Evolutionary conservation across 495 filamentous ascomycete species (phyloP), one percentile per base, ranked within the genome.

Genomic region (Podospora didyma): DNA sequence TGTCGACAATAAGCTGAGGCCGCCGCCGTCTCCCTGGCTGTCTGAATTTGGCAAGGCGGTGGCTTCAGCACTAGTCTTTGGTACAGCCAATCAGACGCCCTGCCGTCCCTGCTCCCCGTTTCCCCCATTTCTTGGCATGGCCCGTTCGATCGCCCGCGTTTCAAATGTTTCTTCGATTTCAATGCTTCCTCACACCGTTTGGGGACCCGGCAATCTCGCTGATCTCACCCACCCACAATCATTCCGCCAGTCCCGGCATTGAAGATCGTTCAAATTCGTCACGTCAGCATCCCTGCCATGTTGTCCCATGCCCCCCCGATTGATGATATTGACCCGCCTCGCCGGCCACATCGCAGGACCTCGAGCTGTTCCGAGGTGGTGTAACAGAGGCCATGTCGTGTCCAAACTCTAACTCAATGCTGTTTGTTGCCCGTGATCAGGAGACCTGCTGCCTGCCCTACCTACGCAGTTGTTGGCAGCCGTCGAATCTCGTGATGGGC

Each of bases 1-100:
- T 41, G 44, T 46, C 52, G 23, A 2, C 26, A 24, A 24, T 51
- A 45, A 45, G 51, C 58, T 59, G 62, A 64, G 62, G 62, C 62
- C 62, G 62, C 62, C 62, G 46, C 59, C 46, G 35, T 37, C n/a
- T n/a, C n/a, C n/a, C n/a, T n/a, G n/a, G n/a, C n/a, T n/a, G n/a
- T n/a, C 41, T 23, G 44, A 31, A 31, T 54, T 47, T 17, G 24
- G 52, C 41, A 21, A 46, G 35, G 42, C 22, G 19, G 21, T 35
- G 44, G 31, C 35, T 47, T 47, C 35, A 23, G 51, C 44, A 54
- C 42, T 23, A 22, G 45, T n/a, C 23, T 44, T 42, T 53, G 37
- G 16, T 3, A 26, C 10, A 31, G 16, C 16, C 23, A 22, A 49
- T 22, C 47, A 26, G 19, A 28, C 16, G 3, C 24, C 47, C 26